Evolutionary conservation across 257 asterid species (phyloP), one percentile per base, ranked within the genome.

Genomic region (Hygrophila difformis): DNA sequence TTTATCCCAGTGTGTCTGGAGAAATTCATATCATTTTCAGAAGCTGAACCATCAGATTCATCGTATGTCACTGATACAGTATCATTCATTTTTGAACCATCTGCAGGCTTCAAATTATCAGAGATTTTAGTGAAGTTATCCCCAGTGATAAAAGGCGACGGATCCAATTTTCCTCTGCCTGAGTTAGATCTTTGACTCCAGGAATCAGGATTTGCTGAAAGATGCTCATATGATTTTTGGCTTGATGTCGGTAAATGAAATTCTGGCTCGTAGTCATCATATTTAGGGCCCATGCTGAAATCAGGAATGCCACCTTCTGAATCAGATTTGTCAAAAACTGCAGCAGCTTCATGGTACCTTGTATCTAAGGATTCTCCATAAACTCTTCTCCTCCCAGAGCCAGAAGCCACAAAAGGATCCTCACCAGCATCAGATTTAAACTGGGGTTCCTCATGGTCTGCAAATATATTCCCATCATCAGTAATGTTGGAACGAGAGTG

Each of bases 281-380:
- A 58, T 24, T 31, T 53, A 40, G 82, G 60, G 16, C 74, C 75
- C 9, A 51, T 15, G 55, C 56, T 55, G 44, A 66, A 76, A 51
- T 51, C 61, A 56, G 49, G 44, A 37, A 17, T 51, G 17, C 67
- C 80, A 55, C 60, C 63, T 23, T 79, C 89, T 24, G 96, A 86
- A 64, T 78, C 79, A 59, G 67, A 65, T 37, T 73, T 68, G 58
- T 86, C 89, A 57, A 66, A 86, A 47, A 57, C 70, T 69, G 43
- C 73, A 70, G 65, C 53, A 47, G 66, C 28, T 58, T 52, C 69
- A 53, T 39, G 60, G 43, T 61, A 49, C 54, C 63, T 49, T 46
- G 50, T 56, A 53, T 26, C 51, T 23, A 39, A 46, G 13, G 61
- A 39, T 59, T 57, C 78, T 22, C 43, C 60, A 24, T 47, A 36